Percentiles rank a stretch among this genome's conserved stretches.
Conservation (phyloP, 1,284 basidiomycete species). For the Neolentinus lepideus region DNA sequence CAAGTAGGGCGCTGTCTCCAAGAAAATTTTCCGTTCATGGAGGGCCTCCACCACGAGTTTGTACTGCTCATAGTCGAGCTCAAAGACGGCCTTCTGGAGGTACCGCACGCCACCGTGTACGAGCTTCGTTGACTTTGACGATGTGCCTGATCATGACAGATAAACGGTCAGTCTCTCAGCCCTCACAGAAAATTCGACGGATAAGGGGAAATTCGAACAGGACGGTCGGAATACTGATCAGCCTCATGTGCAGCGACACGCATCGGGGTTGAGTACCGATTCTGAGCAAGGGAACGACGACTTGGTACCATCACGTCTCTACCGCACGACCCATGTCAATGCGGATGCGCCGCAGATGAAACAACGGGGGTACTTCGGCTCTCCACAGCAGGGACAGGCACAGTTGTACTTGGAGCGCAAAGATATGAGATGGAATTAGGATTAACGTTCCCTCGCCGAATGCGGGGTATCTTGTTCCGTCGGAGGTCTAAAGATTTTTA, state of each 20-base stretch:
- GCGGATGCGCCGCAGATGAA: neutral
- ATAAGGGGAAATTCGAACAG: neutral
- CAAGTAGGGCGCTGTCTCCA: conserved; percentile 94
- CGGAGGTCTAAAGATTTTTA: neutral
- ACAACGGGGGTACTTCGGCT: neutral
- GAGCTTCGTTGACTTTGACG: conserved; percentile 95
- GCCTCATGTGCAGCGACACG: too few relatives aligned
- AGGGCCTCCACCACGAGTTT: conserved; percentile 94
- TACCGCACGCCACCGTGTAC: conserved; percentile 98
- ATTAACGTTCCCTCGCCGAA: neutral
- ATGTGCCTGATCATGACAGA: conserved; percentile 59
- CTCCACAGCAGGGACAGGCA: neutral
- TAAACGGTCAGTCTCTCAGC: neutral
- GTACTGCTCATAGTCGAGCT: conserved; percentile 95
- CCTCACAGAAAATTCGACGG: neutral
- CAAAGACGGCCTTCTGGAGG: conserved; percentile 93
- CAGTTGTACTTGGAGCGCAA: neutral
- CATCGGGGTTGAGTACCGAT: too few relatives aligned
- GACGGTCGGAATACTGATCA: neutral
- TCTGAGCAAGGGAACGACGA: too few relatives aligned
- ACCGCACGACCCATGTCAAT: neutral
- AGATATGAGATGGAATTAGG: neutral
- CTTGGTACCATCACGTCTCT: too few relatives aligned
- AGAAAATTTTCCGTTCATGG: conserved; percentile 88
- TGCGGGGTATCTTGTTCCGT: neutral